Conservation (phyloP, 139 green algal genomes). For the Volvox reticuliferus region DNA sequence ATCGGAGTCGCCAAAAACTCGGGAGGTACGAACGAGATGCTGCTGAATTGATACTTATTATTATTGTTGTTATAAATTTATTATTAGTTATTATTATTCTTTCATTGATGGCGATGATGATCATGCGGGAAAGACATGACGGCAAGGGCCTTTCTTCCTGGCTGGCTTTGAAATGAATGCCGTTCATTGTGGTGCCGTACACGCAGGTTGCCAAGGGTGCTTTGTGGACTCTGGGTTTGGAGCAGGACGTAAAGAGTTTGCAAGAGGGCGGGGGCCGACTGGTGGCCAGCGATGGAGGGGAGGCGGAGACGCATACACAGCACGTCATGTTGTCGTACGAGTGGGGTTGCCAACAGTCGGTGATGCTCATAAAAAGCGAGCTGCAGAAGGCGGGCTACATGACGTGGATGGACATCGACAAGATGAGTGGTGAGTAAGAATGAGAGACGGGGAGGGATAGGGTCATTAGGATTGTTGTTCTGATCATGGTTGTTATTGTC, state of each 20-base stretch:
- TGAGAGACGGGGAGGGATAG: background rate
- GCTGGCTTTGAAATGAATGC: no score
- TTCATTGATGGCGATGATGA: no score
- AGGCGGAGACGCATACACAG: constrained; percentile 3
- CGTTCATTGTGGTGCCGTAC: no score
- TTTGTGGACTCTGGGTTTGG: constrained; percentile 65
- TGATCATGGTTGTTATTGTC: no score
- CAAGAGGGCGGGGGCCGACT: constrained; percentile 37
- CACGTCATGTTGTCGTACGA: constrained; percentile 75
- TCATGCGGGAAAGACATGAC: no score
- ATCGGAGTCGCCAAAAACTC: constrained; percentile 54
- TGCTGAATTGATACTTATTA: no score
- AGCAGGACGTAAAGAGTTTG: constrained; percentile 62
- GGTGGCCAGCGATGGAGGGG: background rate
- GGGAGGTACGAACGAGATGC: constrained; percentile 41
- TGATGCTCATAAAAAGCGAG: constrained; percentile 67
- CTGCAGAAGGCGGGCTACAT: constrained; percentile 60
- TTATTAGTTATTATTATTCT: no score
- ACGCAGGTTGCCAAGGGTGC: constrained; percentile 57
- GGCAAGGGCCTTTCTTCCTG: no score
- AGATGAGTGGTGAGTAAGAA: constrained; percentile 42
- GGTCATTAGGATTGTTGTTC: no score
- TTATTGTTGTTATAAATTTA: no score
- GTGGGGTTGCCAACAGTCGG: constrained; percentile 66
- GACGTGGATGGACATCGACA: constrained; percentile 71